Evolutionary conservation across 805 yeast genomes (phyloP).

Genomic region (Isabelozyma gotoi): DNA sequence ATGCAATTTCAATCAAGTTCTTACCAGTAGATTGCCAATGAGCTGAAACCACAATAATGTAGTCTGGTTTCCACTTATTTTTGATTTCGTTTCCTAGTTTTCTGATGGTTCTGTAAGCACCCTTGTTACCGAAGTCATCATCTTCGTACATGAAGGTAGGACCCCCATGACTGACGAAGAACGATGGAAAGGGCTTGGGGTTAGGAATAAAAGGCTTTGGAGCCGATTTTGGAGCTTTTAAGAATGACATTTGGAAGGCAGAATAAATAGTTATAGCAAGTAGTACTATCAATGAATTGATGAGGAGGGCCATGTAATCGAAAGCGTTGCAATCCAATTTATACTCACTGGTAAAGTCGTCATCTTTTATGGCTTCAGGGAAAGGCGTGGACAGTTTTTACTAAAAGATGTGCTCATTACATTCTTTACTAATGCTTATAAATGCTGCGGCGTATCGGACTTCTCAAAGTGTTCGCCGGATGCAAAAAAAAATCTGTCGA

Average conservation of each 20-base stretch:
- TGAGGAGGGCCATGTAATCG: neutral
- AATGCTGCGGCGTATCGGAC: too few species aligned
- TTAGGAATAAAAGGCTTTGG: neutral
- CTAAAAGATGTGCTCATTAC: neutral
- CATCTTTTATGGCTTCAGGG: too few species aligned
- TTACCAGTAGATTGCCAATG: conserved; percentile 64
- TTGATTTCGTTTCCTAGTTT: conserved; percentile 53
- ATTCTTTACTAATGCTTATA: neutral
- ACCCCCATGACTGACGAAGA: conserved; percentile 80
- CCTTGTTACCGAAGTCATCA: conserved; percentile 53
- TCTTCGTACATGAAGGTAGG: conserved; percentile 68
- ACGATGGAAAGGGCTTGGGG: conserved; percentile 50
- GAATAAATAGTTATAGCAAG: neutral
- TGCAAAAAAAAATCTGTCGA: neutral
- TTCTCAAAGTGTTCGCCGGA: neutral
- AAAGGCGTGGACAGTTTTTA: too few species aligned
- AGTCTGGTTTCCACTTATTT: conserved; percentile 57
- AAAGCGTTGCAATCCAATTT: too few species aligned
- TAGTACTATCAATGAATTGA: neutral
- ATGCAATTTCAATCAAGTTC: conserved; percentile 48
- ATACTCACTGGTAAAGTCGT: too few species aligned
- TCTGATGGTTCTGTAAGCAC: conserved; percentile 57
- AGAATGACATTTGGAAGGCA: neutral
- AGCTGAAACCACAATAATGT: conserved; percentile 66
- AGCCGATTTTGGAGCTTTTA: neutral